Percentiles rank a stretch among this genome's conserved stretches.
phyloP scores from a whole-genome alignment of 768 basidiomycete genomes.

The Clitopilus passeckerianus region DNA sequence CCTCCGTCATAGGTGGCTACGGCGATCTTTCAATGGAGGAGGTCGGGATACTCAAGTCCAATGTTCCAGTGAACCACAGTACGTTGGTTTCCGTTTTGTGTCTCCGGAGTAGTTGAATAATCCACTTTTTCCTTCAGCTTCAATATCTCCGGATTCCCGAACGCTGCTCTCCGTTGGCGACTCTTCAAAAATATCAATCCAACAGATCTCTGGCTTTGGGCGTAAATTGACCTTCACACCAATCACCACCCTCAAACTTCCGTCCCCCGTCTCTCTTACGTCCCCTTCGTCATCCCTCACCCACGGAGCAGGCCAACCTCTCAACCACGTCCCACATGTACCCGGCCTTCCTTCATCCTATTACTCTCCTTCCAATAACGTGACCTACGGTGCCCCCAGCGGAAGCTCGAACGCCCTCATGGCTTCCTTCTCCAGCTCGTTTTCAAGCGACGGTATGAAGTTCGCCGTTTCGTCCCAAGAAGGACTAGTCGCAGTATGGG shows the following conservation, averaged over 20 bases:
- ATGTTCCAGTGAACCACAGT: conserved; percentile 83
- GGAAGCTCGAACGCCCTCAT: neutral
- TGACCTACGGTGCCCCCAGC: neutral
- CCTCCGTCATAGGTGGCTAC: conserved; percentile 8
- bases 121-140: conserved; percentile 44
- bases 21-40: conserved; percentile 36
- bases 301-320: neutral
- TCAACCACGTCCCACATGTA: neutral
- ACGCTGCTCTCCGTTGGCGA: conserved; percentile 90
- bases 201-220: conserved; percentile 63
- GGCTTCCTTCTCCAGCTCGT: conserved; percentile 79
- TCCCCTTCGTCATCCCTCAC: conserved; percentile 42
- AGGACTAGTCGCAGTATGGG: conserved; percentile 77
- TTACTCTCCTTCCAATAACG: neutral
- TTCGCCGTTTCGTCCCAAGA: conserved; percentile 85
- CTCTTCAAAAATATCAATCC: conserved; percentile 80
- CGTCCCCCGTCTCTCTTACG: conserved; percentile 40
- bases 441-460: conserved; percentile 69
- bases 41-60: conserved; percentile 50
- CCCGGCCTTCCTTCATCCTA: neutral
- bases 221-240: conserved; percentile 54
- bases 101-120: neutral
- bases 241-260: conserved; percentile 65
- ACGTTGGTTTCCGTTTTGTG: conserved; percentile 20
- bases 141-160: conserved; percentile 84